Evolutionary conservation across 164 flowering plant species (phyloP), one percentile per base, ranked within the genome.

Genomic region (Hamamelis virginiana): DNA sequence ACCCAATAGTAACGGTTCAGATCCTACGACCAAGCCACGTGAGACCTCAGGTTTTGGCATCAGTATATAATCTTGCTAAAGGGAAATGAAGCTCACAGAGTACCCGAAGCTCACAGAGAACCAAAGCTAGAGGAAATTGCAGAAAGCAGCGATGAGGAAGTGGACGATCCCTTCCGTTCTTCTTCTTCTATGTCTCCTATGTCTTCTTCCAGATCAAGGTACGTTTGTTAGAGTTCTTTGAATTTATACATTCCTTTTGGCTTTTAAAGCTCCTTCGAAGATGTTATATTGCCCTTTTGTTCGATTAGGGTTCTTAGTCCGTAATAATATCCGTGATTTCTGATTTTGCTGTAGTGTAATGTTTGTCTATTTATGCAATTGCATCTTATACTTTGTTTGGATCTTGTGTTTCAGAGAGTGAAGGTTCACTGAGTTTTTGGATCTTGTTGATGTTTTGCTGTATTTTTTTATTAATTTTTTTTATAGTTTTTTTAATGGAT

Each of bases 181-280:
- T 45, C 79, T 94, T 56, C 84, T 94, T n/a, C 33, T 91, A 10
- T 79, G 86, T 58, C 86, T 91, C 21, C 85, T 94, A 68, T 82
- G 80, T 71, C 86, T 85, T 19, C 80, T 86, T 41, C 86, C 94
- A 28, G 96, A 94, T 90, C 97, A 91, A 81, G 98, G 98, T 87
- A 73, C 47, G 76, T 38, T 50, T 27, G 53, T 16, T 23, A 9
- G 61, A 8, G 41, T 14, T 13, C 18, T 25, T 12, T 22, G 27
- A 2, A 15, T 9, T 0, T 69, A 15, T 22, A 16, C 57, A 16
- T 65, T 67, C 14, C 15, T 19, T 12, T 38, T 5, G 22, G 14
- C 5, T 19, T 6, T 53, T 18, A 18, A 33, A 33, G 41, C 41
- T 50, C 1, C 21, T 38, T 46, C 15, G 28, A 11, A 8, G 12